Base-by-base conservation (phyloP, 1,139 yeast genomes). In the Sugiyamaella grinbergsii region DNA sequence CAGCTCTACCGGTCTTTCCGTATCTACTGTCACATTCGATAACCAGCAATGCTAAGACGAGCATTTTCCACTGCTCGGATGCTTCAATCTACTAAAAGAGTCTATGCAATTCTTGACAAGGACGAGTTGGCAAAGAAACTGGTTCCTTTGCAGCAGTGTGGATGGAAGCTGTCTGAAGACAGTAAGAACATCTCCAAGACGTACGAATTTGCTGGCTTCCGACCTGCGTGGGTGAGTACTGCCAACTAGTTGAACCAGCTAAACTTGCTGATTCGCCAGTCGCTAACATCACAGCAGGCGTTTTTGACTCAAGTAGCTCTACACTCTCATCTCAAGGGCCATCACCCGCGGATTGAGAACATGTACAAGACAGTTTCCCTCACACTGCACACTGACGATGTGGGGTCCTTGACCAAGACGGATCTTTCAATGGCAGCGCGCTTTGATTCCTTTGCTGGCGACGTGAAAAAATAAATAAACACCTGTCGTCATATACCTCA, bases 311-410 rank as follows among this genome's bases (percentile, higher is more conserved):
- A 76, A 50, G 78, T 86, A 1, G 81, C 90, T 1, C 69, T 79
- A 68, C 70, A 80, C 42, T 77, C 89, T 0, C 86, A 85, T 62
- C 60, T 71, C 1, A 68, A 72, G 61, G 83, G 81, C 23, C 95
- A 88, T 61, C 96, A 88, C 63, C 95, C 95, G 4, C 47, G 49
- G 10, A 62, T 62, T 18, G 57, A 53, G 39, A 62, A 58, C 34
- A 59, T 81, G 0, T 87, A 86, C 62, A 86, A 82, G 59, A 68
- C 71, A 39, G 88, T 86, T 0, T 71, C 72, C 11, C 59, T 87
- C 2, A 72, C 74, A 26, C 66, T 86, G 38, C 79, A 84, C 2
- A 87, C 95, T 0, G 95, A 87, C 62, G 95, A 87, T 61, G 71
- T 74, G 0, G 73, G 74, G 37, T 77, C 78, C 3, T 64, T 87